Evolutionary conservation across 163 green algal species (phyloP).

Genomic region (Chlorella variabilis): DNA sequence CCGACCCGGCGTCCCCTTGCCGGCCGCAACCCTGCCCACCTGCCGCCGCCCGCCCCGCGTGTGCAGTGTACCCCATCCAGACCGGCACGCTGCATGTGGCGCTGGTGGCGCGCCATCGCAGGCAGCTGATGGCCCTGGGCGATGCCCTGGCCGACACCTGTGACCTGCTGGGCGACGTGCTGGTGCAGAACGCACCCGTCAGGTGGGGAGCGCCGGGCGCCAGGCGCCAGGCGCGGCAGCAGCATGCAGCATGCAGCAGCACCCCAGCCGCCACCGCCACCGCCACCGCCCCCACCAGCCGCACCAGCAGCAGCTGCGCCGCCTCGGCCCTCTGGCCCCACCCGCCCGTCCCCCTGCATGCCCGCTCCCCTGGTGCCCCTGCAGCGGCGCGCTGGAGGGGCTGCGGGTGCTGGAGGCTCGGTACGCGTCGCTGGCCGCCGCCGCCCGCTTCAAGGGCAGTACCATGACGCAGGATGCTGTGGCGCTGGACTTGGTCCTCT

Average conservation of each 20-base stretch:
- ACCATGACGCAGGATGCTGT: conserved; percentile 5
- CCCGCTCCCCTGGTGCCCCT: too few species aligned
- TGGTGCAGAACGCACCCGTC: conserved; percentile 14
- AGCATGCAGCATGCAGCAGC: too few species aligned
- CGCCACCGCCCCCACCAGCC: too few species aligned
- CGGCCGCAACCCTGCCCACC: too few species aligned
- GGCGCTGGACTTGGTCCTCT: conserved; percentile 22
- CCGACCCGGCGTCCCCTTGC: not conserved
- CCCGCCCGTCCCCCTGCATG: too few species aligned
- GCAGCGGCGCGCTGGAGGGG: not conserved
- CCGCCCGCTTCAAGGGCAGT: conserved; percentile 7
- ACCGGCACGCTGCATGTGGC: conserved; percentile 10
- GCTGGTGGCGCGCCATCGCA: conserved; percentile 1
- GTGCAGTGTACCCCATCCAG: conserved; percentile 18
- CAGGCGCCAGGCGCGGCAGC: too few species aligned
- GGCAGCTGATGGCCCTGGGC: conserved; percentile 2
- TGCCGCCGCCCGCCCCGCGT: not conserved
- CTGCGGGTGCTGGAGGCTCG: conserved; percentile 15
- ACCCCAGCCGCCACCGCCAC: too few species aligned
- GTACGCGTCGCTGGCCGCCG: conserved; percentile 10
- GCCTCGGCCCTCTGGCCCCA: too few species aligned
- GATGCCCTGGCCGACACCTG: not conserved
- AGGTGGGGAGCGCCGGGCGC: too few species aligned
- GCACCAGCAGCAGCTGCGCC: too few species aligned
- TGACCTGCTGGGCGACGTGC: conserved; percentile 1